Conservation (phyloP, 1,139 yeast genomes). For the Casaregolazyma lundiana region DNA sequence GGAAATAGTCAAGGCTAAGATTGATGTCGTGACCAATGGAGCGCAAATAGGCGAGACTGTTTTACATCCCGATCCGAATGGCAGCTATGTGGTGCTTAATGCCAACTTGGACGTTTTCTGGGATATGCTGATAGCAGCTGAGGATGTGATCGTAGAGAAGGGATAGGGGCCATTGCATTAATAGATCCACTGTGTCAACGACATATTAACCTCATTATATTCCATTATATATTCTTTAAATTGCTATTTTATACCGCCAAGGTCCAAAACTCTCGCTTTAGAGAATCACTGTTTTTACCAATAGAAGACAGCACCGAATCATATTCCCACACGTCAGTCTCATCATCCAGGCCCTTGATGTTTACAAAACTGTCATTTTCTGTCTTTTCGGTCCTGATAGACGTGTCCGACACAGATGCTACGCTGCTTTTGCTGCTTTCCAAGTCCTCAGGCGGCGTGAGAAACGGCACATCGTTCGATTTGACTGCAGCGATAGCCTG, state of each 20-base stretch:
- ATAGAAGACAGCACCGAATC: constrained; percentile 22
- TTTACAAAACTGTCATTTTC: constrained; percentile 15
- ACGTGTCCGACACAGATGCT: constrained; percentile 1
- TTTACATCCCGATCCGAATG: not conserved
- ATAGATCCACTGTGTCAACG: not conserved
- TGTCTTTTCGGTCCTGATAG: constrained; percentile 11
- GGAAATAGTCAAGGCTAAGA: constrained; percentile 35
- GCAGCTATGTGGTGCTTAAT: constrained; percentile 1
- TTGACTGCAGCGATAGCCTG: constrained; percentile 27
- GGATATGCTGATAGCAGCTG: constrained; percentile 11
- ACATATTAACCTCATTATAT: not conserved
- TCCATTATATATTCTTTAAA: not conserved
- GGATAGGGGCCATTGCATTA: too few relatives aligned
- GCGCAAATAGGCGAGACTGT: constrained; percentile 25
- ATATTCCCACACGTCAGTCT: constrained; percentile 24
- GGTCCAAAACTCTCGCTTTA: constrained; percentile 27
- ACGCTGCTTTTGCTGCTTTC: constrained; percentile 5
- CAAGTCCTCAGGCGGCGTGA: constrained; percentile 26
- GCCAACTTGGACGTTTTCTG: constrained; percentile 11
- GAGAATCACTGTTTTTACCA: constrained; percentile 24
- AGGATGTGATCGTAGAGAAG: not conserved
- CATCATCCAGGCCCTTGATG: constrained; percentile 20
- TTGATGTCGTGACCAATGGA: constrained; percentile 36
- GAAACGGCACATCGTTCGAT: constrained; percentile 25
- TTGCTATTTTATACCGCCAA: constrained; percentile 15